Percentiles rank a stretch among this genome's conserved stretches.
Conservation (phyloP, 768 basidiomycete species). For the Clitopilus passeckerianus region DNA sequence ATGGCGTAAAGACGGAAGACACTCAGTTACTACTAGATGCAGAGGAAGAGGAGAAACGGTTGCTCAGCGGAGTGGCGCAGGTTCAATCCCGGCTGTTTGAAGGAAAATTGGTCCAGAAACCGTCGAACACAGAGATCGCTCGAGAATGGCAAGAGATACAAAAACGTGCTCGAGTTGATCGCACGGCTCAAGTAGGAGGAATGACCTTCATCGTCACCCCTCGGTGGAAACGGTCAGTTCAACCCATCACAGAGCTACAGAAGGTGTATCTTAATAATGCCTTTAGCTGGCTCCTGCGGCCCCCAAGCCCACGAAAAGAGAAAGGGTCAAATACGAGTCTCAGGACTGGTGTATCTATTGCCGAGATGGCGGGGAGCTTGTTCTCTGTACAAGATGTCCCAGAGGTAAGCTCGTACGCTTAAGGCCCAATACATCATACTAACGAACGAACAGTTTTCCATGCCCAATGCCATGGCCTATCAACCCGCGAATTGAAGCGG, state of each 20-base stretch:
- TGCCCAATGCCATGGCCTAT: constrained; percentile 38
- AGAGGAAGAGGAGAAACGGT: constrained; percentile 46
- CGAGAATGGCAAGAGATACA: constrained; percentile 40
- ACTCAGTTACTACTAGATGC: constrained; percentile 30
- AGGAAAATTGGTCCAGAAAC: constrained; percentile 35
- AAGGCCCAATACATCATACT: background rate
- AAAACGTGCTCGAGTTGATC: constrained; percentile 35
- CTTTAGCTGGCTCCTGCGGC: constrained; percentile 9
- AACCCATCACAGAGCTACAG: background rate
- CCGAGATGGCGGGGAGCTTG: constrained; percentile 52
- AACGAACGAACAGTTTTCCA: constrained; percentile 44
- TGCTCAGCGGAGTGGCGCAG: constrained; percentile 53
- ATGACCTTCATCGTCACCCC: constrained; percentile 22
- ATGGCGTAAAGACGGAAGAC: constrained; percentile 6
- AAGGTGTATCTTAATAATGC: constrained; percentile 2
- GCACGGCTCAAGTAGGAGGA: constrained; percentile 28
- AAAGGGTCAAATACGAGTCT: constrained; percentile 33
- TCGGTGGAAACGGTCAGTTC: constrained; percentile 9
- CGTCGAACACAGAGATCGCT: constrained; percentile 37
- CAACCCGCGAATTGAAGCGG: constrained; percentile 20
- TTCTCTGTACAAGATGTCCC: constrained; percentile 45
- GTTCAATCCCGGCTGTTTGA: constrained; percentile 58
- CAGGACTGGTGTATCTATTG: constrained; percentile 60
- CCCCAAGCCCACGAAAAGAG: constrained; percentile 20
- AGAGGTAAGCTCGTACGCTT: constrained; percentile 32